Percentiles rank a stretch among this genome's conserved stretches.
Conservation (phyloP, 495 filamentous ascomycete species). For the Aspergillus nidulans region DNA sequence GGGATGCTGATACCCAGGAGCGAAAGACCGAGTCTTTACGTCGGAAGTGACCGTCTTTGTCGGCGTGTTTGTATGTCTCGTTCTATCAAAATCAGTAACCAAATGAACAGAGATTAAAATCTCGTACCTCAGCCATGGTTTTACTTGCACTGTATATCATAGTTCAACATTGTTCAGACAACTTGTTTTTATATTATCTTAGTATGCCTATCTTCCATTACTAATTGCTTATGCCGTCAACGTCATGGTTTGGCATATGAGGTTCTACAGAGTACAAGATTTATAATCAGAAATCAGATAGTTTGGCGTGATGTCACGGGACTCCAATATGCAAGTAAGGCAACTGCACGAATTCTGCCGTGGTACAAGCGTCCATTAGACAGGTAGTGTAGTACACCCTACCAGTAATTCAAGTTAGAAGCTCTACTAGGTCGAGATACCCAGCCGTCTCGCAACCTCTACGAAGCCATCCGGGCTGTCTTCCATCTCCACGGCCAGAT, state of each 20-base stretch:
- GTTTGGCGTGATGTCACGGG: neutral
- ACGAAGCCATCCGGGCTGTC: slow-evolving; percentile 22
- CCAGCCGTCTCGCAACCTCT: slow-evolving; percentile 32
- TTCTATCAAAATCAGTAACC: neutral
- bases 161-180: neutral
- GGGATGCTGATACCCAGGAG: slow-evolving; percentile 45
- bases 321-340: neutral
- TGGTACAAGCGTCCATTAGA: neutral
- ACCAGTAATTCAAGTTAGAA: neutral
- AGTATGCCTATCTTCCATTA: neutral
- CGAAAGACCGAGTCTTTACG: slow-evolving; percentile 47
- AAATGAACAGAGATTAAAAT: neutral
- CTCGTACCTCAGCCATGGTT: neutral
- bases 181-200: neutral
- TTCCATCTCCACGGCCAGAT: slow-evolving; percentile 29
- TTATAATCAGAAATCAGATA: neutral
- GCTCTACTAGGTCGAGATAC: slow-evolving; percentile 11
- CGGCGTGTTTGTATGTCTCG: slow-evolving; percentile 32
- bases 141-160: neutral
- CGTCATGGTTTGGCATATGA: neutral
- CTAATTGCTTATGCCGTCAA: neutral
- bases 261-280: neutral
- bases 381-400: neutral
- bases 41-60: slow-evolving; percentile 49
- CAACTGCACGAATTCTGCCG: neutral